A percentile compares a stretch with the other conserved stretches of the same genome.
phyloP scores from a whole-genome alignment of 139 green algal species.

The Deuterostichococcus epilithicus region DNA sequence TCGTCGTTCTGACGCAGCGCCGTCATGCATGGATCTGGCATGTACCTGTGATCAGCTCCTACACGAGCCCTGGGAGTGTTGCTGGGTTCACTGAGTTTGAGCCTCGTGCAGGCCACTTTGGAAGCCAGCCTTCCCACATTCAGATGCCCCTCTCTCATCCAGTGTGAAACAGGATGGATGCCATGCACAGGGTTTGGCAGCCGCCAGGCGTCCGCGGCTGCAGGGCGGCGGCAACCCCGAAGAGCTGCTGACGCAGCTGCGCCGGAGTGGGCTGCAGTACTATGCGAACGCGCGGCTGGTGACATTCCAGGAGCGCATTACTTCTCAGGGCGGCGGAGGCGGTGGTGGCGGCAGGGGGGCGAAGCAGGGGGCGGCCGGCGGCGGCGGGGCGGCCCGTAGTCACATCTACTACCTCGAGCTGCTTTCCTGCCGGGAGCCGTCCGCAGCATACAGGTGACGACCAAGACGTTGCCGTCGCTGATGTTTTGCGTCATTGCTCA shows the following conservation, averaged over 20 bases:
- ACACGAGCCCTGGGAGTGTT: not conserved
- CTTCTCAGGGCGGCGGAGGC: not conserved
- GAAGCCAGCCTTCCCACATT: too few species aligned
- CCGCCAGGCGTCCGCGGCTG: too few species aligned
- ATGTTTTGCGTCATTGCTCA: constrained; percentile 1
- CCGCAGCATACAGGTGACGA: constrained; percentile 4
- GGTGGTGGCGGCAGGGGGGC: not conserved
- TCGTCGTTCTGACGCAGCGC: too few species aligned
- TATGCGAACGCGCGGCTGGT: constrained; percentile 3
- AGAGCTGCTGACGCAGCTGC: not conserved
- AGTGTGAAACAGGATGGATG: too few species aligned
- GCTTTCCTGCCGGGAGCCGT: not conserved
- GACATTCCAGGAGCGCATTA: not conserved
- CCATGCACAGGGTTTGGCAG: too few species aligned
- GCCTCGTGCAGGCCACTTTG: too few species aligned
- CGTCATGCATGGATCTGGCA: not conserved
- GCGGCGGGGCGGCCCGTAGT: too few species aligned
- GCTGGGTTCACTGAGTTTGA: too few species aligned
- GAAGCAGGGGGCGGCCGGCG: not conserved
- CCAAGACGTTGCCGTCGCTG: constrained; percentile 2
- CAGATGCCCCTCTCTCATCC: too few species aligned
- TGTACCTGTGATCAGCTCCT: not conserved
- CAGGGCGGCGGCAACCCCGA: not conserved
- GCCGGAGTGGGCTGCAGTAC: constrained; percentile 6
- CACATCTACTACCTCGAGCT: constrained; percentile 3